Evolutionary conservation across 208 protist genomes (phyloP).

Genomic region (Trypanosomatidae sp.): DNA sequence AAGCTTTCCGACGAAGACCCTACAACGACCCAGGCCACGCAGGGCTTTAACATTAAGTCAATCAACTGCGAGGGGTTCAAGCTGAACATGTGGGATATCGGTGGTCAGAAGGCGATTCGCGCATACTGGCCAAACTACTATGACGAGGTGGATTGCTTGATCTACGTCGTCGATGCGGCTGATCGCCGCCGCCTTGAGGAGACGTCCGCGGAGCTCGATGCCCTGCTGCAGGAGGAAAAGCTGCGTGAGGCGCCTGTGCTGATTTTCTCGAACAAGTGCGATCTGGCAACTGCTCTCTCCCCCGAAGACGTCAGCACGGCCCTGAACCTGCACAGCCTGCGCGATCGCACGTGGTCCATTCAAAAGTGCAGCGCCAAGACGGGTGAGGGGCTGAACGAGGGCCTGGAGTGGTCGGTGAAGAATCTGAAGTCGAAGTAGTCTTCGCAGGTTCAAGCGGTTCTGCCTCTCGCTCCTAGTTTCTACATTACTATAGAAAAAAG

Average conservation of each 20-base stretch:
- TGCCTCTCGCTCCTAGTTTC: too few relatives aligned
- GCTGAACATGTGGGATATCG: slow-evolving; percentile 99
- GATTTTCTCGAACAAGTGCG: slow-evolving; percentile 98
- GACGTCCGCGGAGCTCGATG: slow-evolving; percentile 91
- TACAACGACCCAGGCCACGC: slow-evolving; percentile 95
- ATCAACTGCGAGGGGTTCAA: slow-evolving; percentile 96
- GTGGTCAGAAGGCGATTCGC: slow-evolving; percentile 97
- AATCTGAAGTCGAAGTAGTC: slow-evolving; percentile 60
- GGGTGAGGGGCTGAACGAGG: slow-evolving; percentile 86
- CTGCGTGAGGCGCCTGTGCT: slow-evolving; percentile 94
- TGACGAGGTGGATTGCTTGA: slow-evolving; percentile 95
- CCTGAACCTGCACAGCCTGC: slow-evolving; percentile 84
- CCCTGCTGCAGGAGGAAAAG: slow-evolving; percentile 95
- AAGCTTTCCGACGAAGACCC: slow-evolving; percentile 96
- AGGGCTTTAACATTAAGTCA: slow-evolving; percentile 99
- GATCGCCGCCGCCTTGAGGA: slow-evolving; percentile 95
- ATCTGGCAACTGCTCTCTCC: slow-evolving; percentile 90
- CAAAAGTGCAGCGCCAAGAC: slow-evolving; percentile 93
- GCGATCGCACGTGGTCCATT: slow-evolving; percentile 90
- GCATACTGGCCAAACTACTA: slow-evolving; percentile 99
- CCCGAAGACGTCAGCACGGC: slow-evolving; percentile 85
- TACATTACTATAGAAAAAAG: too few relatives aligned
- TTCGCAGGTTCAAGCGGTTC: too few relatives aligned
- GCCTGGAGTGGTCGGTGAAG: slow-evolving; percentile 90
- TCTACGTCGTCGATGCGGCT: slow-evolving; percentile 96